A percentile compares a stretch with the other conserved stretches of the same genome.
phyloP scores from a whole-genome alignment of 352 stramenopile species.

The Globisporangium alternatum region DNA sequence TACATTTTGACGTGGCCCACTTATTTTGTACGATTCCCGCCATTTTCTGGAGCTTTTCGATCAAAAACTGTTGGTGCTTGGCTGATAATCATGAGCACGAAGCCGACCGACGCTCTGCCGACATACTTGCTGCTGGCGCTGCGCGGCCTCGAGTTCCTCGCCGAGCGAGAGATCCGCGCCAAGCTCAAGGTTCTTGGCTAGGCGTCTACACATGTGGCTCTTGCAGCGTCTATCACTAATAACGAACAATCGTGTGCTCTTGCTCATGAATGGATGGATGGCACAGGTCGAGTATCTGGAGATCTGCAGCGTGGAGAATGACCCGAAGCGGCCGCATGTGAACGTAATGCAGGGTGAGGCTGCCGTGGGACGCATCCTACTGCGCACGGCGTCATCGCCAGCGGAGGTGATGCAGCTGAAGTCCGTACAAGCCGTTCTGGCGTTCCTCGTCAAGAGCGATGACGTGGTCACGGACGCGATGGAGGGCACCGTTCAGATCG shows the following conservation, averaged over 20 bases:
- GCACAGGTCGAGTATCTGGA: conserved; percentile 54
- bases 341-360: conserved; percentile 75
- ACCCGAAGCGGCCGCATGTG: conserved; percentile 45
- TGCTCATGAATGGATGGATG: conserved; percentile 10
- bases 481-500: conserved; percentile 56
- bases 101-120: not conserved
- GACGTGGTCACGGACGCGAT: conserved; percentile 48
- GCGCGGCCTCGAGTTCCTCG: conserved; percentile 69
- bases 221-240: not conserved
- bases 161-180: conserved; percentile 58
- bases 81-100: not conserved
- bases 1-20: conserved; percentile 7
- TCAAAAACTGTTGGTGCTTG: not conserved
- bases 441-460: conserved; percentile 54
- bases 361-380: conserved; percentile 60
- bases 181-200: conserved; percentile 50
- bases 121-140: conserved; percentile 80
- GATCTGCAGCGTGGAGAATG: conserved; percentile 63
- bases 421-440: conserved; percentile 59
- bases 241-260: not conserved
- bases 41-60: conserved; percentile 2
- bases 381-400: conserved; percentile 52
- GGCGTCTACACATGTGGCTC: not conserved
- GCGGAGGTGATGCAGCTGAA: conserved; percentile 47
- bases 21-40: not conserved